Evolutionary conservation across 1,284 basidiomycete species (phyloP), one percentile per base, ranked within the genome.

Genomic region (Xerocomus nothofagi): DNA sequence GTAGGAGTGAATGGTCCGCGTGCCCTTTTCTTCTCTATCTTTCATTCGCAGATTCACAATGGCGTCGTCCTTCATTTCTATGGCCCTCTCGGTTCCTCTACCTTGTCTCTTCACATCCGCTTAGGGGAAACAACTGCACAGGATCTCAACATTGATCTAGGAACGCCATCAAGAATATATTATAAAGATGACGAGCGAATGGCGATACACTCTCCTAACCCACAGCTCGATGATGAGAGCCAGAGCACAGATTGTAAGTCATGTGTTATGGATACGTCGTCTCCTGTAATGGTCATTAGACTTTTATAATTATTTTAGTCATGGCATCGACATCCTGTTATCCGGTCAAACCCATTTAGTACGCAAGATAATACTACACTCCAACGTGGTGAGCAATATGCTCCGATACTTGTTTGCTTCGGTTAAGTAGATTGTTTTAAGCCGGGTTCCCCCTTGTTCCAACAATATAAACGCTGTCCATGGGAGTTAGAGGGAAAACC

Each of bases 221-320:
- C 65, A 15, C 59, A 68, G 12, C 59, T 68, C 2, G 76, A 77
- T 31, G 66, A 68, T 18, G 75, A 76, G 29, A 67, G 69, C 33
- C 74, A 74, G 54, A 53, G 51, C 26, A 70, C 74, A 29, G 71
- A 73, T 50, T 80, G 80, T 80, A 57, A 54, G 73, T 53, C 52
- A 20, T 49, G 30, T 40, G 1, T 37, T 51, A 29, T 36, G 18
- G n/a, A 34, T 33, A 38, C 29, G 37, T 41, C 31, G 17, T 41
- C 14, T 37, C 30, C 32, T 18, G 26, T 57, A 23, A 64, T 37
- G 34, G 39, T 55, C 50, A 51, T 40, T 52, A 89, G 89, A 92
- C 68, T 95, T 94, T 68, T 93, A 91, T 72, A 94, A 94, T 63
- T 95, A 94, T 65, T 92, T 94, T 57, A 87, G 92, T 59, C 82